Base-by-base conservation (phyloP, 306 rosid genomes). In the Quercus engelmannii region DNA sequence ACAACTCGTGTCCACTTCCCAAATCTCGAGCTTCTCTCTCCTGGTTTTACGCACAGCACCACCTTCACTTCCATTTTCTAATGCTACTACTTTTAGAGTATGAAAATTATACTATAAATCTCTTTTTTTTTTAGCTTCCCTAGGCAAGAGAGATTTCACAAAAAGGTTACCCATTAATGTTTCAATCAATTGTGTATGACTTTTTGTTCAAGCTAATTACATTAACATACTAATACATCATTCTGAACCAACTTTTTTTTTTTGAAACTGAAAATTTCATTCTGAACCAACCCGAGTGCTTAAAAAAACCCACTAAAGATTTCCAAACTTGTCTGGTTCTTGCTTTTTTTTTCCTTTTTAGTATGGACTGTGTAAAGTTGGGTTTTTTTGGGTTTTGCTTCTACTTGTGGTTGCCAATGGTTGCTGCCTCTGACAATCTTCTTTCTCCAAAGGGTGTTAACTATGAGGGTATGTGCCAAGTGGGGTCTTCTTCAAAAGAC, bases 371-470 rank as follows among this genome's bases (percentile, higher is more conserved):
- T 75, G 78, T 69, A 78, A 89, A 82, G 82, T 30, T 84, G 59
- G 56, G 63, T 73, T 43, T 82, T 43, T 82, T 57, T 81, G 79
- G 71, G 31, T 89, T 59, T n/a, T 81, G 4, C 57, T 19, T 87
- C 64, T 89, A 69, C 76, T 55, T 55, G 69, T 84, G 80, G 89
- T 25, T 73, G 55, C 35, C 78, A 43, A 52, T 80, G 59, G 86
- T 73, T 55, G 81, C 70, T 20, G 91, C 88, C 61, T 81, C 89
- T 46, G 90, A 88, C 74, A 90, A 86, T 65, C 92, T 87, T 75
- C 94, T 93, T 74, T 96, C 99, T 73, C 99, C 98, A 35, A 96
- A 96, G 89, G 99, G 99, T 65, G 97, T 93, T 73, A 91, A 93
- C 90, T 91, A 74, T 82, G 99, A 93, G 89, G 99, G 99, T 96